Percentiles rank a stretch among this genome's conserved stretches.
phyloP scores from a whole-genome alignment of 352 stramenopile genomes.

The Phytophthora sp. region DNA sequence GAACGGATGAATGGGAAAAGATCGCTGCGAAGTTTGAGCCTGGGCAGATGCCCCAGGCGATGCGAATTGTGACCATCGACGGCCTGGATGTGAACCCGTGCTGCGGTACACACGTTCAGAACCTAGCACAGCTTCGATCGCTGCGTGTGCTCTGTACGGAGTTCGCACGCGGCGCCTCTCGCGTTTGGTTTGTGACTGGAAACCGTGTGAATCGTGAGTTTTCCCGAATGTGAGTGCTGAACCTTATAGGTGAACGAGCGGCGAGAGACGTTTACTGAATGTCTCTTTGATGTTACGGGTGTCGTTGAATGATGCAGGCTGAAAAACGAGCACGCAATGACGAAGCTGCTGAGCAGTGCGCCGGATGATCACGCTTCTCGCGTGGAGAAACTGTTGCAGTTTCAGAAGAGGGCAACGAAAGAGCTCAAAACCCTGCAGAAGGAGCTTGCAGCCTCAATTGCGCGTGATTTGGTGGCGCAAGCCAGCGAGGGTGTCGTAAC shows the following conservation, averaged over 20 bases:
- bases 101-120: conserved; percentile 89
- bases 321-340: conserved; percentile 68
- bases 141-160: conserved; percentile 82
- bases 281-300: neutral
- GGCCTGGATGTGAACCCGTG: conserved; percentile 87
- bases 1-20: conserved; percentile 59
- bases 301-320: conserved; percentile 38
- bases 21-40: conserved; percentile 68
- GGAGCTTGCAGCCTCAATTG: conserved; percentile 64
- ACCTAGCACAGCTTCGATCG: conserved; percentile 68
- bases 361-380: conserved; percentile 70
- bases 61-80: conserved; percentile 87
- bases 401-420: conserved; percentile 64
- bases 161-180: conserved; percentile 61
- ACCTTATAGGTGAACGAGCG: neutral
- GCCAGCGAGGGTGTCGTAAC: conserved; percentile 40
- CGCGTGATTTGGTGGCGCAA: conserved; percentile 47
- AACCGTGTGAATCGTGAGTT: conserved; percentile 83
- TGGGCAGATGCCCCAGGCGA: conserved; percentile 59
- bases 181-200: conserved; percentile 87
- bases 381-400: conserved; percentile 67
- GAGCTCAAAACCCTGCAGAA: conserved; percentile 79
- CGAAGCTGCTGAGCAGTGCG: conserved; percentile 73
- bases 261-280: conserved; percentile 5
- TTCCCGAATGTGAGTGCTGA: conserved; percentile 61